Base-by-base conservation (phyloP, 2,329 filamentous ascomycete species). In the Pseudogymnoascus sp. region DNA sequence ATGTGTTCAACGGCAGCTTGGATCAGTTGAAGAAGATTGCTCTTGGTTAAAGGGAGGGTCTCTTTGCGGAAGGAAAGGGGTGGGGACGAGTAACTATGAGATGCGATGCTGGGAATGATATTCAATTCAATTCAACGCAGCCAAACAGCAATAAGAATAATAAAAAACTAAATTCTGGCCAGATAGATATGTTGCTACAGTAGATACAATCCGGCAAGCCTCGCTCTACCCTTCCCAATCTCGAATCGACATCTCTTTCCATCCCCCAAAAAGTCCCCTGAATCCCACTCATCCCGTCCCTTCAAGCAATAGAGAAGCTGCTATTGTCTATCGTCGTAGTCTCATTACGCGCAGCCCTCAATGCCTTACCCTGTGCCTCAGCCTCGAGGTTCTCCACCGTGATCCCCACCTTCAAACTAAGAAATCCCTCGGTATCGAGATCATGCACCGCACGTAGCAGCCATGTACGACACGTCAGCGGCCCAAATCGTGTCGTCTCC, bases 1-100 rank as follows among this genome's bases (percentile, higher is more conserved):
- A 83, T 66, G 69, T 76, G 6, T 83, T 82, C 67, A 83, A 83
- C 68, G 81, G 81, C 11, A 73, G 69, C 63, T 63, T 72, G 62
- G 69, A 67, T 3, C 63, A 69, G 11, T 69, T 80, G 62, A 70
- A 73, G 72, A 74, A 69, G 59, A 67, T 77, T 64, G 74, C 74
- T 36, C 74, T 62, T 68, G 57, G 64, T 36, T 60, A 63, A 62
- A 62, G 23, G 6, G 8, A 16, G 26, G 2, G 14, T 10, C 8
- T 54, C 14, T 16, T 31, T 5, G 6, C 14, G 2, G 7, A 31
- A 54, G 2, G 45, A 29, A n/a, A 18, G 26, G 1, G 10, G 11
- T 21, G n/a, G 10, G 18, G n/a, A 3, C n/a, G n/a, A n/a, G n/a
- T n/a, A n/a, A n/a, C n/a, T 6, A 10, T 47, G 14, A 5, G 7